phyloP scores from a whole-genome alignment of 129 eudicot genomes.

The Helianthus tuberosus region DNA sequence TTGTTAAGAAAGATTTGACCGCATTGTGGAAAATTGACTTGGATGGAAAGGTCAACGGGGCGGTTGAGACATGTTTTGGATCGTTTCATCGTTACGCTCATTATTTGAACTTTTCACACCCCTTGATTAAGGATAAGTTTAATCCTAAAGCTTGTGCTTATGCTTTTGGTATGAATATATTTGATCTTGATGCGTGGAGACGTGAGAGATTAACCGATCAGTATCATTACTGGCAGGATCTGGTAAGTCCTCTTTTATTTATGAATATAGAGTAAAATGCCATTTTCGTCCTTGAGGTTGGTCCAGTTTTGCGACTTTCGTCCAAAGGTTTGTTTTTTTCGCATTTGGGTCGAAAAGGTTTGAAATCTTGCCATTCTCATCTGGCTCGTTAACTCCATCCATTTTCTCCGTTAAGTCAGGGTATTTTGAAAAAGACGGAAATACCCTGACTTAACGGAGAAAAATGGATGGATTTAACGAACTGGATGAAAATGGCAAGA shows the following conservation, averaged over 20 bases:
- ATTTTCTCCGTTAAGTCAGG: no score
- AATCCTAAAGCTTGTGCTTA: constrained; percentile 9
- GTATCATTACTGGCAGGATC: constrained; percentile 13
- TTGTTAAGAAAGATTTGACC: constrained; percentile 9
- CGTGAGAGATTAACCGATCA: background rate
- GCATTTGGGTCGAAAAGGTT: no score
- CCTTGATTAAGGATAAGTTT: constrained; percentile 3
- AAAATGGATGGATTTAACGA: no score
- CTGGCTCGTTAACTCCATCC: no score
- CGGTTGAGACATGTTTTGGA: constrained; percentile 9
- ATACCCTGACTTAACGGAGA: no score
- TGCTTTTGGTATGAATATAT: constrained; percentile 9
- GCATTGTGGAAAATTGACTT: constrained; percentile 3
- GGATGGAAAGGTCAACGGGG: constrained; percentile 11
- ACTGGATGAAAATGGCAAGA: no score
- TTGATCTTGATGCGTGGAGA: constrained; percentile 7
- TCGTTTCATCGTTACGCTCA: constrained; percentile 5
- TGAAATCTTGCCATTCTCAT: no score
- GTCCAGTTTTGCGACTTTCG: no score
- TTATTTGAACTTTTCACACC: background rate
- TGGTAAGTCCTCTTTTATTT: background rate
- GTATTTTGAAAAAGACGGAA: no score
- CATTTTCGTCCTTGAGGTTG: no score
- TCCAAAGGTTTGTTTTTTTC: no score
- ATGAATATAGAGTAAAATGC: background rate